Base-by-base conservation (phyloP, 2,329 filamentous ascomycete genomes). In the Penicillium sclerotigenum region DNA sequence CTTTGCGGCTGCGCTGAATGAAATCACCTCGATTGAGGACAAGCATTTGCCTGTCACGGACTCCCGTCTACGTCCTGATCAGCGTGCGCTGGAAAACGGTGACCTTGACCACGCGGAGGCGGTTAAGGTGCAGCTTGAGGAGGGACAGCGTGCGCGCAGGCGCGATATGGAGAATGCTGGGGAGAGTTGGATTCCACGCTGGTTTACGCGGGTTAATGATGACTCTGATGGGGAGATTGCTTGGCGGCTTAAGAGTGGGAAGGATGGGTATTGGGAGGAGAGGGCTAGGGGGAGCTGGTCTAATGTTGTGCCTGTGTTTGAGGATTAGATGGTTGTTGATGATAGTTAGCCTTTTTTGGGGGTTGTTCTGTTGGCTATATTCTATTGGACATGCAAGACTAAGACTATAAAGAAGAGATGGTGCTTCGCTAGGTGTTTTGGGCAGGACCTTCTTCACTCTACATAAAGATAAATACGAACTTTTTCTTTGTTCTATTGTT, bases 201-300 rank as follows among this genome's bases (percentile, higher is more conserved):
- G 93, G 91, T 99, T 99, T 71, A 83, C 86, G 50, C 87, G 83
- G 74, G 85, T 89, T 9, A 77, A 77, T 13, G 77, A 69, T 36
- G 68, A 63, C n/a, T 46, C 33, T 46, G 66, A 70, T 29, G 74
- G 75, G 46, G 79, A 80, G 42, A 79, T 81, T n/a, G 80, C 66
- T 20, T 74, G 89, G 89, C 83, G 85, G 66, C 73, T 96, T 60
- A 94, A 87, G 77, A 79, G 80, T 3, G 91, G 91, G 20, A 91
- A 88, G 74, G 91, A 95, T 18, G 87, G 90, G 9, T 99, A 99
- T 75, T 99, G 94, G 94, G 92, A 96, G 70, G 87, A 90, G 75
- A 83, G 93, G 58, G 81, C 80, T 3, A 83, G 78, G 61, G 87
- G 87, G 1, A 79, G 79, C 54, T 96, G 90, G 90, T 73, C 73